Base-by-base conservation (phyloP, 2,329 filamentous ascomycete species). In the Aspergillus flavus region DNA sequence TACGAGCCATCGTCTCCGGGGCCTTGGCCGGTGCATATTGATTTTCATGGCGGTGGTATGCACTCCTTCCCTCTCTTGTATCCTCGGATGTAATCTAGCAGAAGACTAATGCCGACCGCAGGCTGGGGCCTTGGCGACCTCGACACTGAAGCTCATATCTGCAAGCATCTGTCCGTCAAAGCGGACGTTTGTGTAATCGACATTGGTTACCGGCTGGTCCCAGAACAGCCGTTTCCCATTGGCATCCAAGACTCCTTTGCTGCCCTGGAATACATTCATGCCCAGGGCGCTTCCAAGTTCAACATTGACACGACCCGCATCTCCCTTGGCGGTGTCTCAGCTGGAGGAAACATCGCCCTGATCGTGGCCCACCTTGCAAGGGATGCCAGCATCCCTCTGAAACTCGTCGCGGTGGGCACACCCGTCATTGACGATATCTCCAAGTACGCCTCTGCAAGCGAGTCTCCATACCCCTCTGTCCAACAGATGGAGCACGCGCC, bases 171-270 rank as follows among this genome's bases (percentile, higher is more conserved):
- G 28, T 82, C 79, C 71, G 73, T 75, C 32, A 74, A 78, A 53
- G 79, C 79, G 26, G 73, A 75, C 30, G 82, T 83, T 32, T 77
- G 76, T 16, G 82, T 85, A 32, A 76, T 86, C 59, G 81, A 84
- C 66, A 80, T 85, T 12, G 82, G 72, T n/a, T 86, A 86, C 67
- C 79, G 84, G 5, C 78, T 85, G 1, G 81, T 84, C 0, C 84
- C 84, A 10, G 83, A 85, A 69, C 69, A 79, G 64, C 72, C 80
- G 6, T 85, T 83, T 62, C 84, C 84, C n/a, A 78, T 78, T 16
- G 76, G 75, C 34, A 77, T 82, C 21, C 78, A 81, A n/a, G 84
- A 86, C 72, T 80, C 79, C 57, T 85, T 81, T 70, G 79, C 78
- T 7, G 81, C 79, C 2, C 68, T 85, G 39, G 72, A 78, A 61